phyloP scores from a whole-genome alignment of 2,329 filamentous ascomycete species.

The Fusarium sp. region DNA sequence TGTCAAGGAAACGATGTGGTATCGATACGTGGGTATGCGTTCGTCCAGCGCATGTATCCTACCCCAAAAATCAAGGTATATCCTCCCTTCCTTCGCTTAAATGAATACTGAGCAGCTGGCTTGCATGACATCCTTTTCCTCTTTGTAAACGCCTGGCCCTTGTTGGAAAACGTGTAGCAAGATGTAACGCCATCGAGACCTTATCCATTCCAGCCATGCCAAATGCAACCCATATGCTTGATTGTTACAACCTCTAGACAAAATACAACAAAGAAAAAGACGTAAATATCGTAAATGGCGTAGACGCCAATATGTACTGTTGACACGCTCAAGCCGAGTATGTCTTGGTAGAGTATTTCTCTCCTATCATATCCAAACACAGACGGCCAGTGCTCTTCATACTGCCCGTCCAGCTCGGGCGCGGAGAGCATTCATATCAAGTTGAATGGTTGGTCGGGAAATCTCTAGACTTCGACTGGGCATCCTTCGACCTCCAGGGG shows the following conservation, averaged over 20 bases:
- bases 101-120: constrained; percentile 20
- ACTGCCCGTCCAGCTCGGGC: constrained; percentile 39
- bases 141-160: constrained; percentile 39
- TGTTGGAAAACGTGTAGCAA: constrained; percentile 14
- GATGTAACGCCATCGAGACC: constrained; percentile 34
- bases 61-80: constrained; percentile 34
- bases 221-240: constrained; percentile 34
- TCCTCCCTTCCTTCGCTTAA: constrained; percentile 4
- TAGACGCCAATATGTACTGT: constrained; percentile 10
- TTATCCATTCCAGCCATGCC: constrained; percentile 23
- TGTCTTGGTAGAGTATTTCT: neutral
- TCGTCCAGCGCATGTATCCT: constrained; percentile 33
- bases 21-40: constrained; percentile 40
- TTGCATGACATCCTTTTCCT: constrained; percentile 21
- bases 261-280: constrained; percentile 27
- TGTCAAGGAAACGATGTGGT: constrained; percentile 40
- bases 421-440: constrained; percentile 40
- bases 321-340: neutral
- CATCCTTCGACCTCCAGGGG: constrained; percentile 62
- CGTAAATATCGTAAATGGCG: constrained; percentile 29
- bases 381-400: constrained; percentile 38
- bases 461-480: constrained; percentile 68
- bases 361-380: constrained; percentile 30
- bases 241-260: constrained; percentile 29
- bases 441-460: constrained; percentile 49